Evolutionary conservation across 2,329 filamentous ascomycete genomes (phyloP).

Genomic region (Ploettnerulaceae sp.): DNA sequence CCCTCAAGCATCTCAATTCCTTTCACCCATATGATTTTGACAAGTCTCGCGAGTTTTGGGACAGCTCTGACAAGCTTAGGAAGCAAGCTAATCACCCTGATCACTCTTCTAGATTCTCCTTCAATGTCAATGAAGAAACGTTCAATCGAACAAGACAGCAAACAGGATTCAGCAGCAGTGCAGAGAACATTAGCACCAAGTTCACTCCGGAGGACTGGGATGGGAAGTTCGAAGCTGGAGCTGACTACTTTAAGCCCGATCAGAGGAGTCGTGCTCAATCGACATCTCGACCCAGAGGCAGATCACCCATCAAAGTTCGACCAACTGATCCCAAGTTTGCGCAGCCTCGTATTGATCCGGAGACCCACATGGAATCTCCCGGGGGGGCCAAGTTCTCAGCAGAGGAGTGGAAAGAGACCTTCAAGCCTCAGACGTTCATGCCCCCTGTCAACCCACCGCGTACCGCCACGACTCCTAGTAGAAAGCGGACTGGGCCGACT

Average conservation of each 20-base stretch:
- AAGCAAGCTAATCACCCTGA: conserved; percentile 34
- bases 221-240: conserved; percentile 33
- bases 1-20: conserved; percentile 16
- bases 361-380: conserved; percentile 27
- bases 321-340: conserved; percentile 19
- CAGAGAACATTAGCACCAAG: conserved; percentile 58
- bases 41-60: conserved; percentile 11
- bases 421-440: conserved; percentile 33
- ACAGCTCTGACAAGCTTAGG: conserved; percentile 1
- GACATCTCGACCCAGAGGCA: conserved; percentile 25
- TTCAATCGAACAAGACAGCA: conserved; percentile 37
- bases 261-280: conserved; percentile 27
- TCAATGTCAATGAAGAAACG: conserved; percentile 42
- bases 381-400: conserved; percentile 31
- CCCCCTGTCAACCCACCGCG: conserved; percentile 20
- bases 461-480: conserved; percentile 12
- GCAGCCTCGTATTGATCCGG: conserved; percentile 15
- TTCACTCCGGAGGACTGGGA: conserved; percentile 49
- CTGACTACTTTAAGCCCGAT: conserved; percentile 30
- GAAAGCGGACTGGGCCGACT: conserved; percentile 21
- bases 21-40: conserved; percentile 13
- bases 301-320: conserved; percentile 31
- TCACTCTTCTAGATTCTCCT: conserved; percentile 45
- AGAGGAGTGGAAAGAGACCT: conserved; percentile 31
- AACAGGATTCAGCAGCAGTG: conserved; percentile 45